Evolutionary conservation across 495 filamentous ascomycete species (phyloP).

Genomic region (Aspergillus incahuasiensis): DNA sequence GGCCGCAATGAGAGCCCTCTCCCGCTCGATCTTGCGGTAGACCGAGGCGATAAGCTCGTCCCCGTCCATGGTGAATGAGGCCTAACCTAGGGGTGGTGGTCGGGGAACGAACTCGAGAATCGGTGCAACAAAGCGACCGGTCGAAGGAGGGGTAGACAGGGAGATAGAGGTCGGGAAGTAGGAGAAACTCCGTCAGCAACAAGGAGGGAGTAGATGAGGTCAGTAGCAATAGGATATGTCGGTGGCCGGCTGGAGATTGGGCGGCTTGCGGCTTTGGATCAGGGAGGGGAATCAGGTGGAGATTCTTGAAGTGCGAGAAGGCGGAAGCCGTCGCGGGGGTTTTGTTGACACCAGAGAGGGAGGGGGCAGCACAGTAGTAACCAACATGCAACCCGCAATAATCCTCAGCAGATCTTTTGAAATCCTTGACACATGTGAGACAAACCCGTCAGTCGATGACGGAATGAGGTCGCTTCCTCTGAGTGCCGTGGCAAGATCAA

Average conservation of each 20-base stretch:
- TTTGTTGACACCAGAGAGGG: conserved; percentile 36
- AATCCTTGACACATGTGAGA: conserved; percentile 7
- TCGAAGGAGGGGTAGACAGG: not conserved
- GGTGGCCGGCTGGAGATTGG: conserved; percentile 15
- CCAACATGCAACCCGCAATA: conserved; percentile 26
- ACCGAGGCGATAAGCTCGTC: conserved; percentile 84
- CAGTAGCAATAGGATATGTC: conserved; percentile 2
- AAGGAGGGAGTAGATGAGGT: conserved; percentile 3
- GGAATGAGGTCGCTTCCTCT: conserved; percentile 1
- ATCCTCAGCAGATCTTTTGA: conserved; percentile 5
- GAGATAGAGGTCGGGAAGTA: not conserved
- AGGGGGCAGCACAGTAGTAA: conserved; percentile 8
- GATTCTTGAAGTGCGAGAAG: conserved; percentile 5
- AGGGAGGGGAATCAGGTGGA: conserved; percentile 10
- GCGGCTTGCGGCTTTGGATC: no score
- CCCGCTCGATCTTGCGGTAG: conserved; percentile 95
- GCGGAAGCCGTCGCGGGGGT: conserved; percentile 31
- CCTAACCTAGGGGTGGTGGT: conserved; percentile 1
- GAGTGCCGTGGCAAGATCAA: conserved; percentile 9
- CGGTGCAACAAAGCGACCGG: not conserved
- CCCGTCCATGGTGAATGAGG: conserved; percentile 41
- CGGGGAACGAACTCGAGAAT: not conserved
- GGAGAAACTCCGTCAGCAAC: not conserved
- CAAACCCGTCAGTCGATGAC: conserved; percentile 9
- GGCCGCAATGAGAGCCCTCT: conserved; percentile 91